Evolutionary conservation across 441 rosid species (phyloP).

Genomic region (Isatis lusitanica): DNA sequence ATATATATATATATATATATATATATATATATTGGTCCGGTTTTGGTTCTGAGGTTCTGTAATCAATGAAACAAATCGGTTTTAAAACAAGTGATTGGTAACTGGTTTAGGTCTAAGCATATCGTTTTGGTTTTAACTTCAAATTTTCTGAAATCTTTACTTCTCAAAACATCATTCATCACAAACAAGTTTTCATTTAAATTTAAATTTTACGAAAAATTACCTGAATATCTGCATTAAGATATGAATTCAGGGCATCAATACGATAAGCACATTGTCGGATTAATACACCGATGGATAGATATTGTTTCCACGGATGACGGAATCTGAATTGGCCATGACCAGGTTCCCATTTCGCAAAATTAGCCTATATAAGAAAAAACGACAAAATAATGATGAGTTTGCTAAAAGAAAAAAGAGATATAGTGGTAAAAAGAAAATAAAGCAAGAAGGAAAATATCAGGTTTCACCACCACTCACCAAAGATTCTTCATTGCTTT

Average conservation of each 20-base stretch:
- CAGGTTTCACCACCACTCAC: constrained; percentile 38
- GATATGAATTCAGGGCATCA: constrained; percentile 36
- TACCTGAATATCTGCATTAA: constrained; percentile 37
- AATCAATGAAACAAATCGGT: neutral
- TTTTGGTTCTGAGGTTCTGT: neutral
- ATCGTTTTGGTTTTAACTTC: neutral
- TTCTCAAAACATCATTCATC: neutral
- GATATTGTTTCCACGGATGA: constrained; percentile 76
- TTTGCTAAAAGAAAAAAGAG: neutral
- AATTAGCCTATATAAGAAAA: constrained; percentile 52
- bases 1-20: too few species aligned
- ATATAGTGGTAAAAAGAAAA: neutral
- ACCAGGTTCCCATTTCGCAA: constrained; percentile 78
- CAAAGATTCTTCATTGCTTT: constrained; percentile 64
- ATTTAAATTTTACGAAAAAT: neutral
- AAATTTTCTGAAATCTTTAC: neutral
- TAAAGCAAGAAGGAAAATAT: constrained; percentile 5
- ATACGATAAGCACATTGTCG: constrained; percentile 40
- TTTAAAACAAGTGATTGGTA: neutral
- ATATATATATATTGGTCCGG: neutral
- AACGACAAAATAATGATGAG: constrained; percentile 10
- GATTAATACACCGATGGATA: constrained; percentile 44
- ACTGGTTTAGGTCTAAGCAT: neutral
- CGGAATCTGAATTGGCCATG: constrained; percentile 66
- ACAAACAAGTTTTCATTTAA: neutral